Conservation (phyloP, 148 eudicot genomes). For the Arctostaphylos glauca region DNA sequence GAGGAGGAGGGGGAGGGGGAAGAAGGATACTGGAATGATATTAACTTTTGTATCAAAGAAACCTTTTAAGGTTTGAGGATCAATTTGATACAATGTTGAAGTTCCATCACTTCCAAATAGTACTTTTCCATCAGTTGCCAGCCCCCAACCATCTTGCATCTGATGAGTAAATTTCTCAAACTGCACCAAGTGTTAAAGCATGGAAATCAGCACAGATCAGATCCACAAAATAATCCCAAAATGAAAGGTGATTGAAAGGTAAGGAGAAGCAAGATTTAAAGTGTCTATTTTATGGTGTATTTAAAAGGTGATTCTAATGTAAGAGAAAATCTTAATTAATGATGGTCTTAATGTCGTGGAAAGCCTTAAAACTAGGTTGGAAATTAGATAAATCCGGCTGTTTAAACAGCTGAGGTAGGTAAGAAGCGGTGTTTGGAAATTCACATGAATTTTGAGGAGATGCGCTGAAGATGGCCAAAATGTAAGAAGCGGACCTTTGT, state of each 20-base stretch:
- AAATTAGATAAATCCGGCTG: neutral
- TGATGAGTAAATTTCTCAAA: conserved; percentile 58
- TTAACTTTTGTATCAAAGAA: neutral
- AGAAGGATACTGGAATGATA: neutral
- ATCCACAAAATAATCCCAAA: neutral
- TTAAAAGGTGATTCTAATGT: neutral
- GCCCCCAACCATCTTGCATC: conserved; percentile 97
- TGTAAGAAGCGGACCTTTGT: neutral
- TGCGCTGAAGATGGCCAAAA: neutral
- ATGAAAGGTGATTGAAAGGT: neutral
- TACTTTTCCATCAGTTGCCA: conserved; percentile 83
- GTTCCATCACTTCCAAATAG: conserved; percentile 91
- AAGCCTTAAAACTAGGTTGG: neutral
- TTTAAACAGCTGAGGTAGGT: neutral
- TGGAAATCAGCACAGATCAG: conserved; percentile 9
- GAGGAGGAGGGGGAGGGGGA: too few species aligned
- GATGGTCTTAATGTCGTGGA: neutral
- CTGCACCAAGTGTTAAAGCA: conserved; percentile 40
- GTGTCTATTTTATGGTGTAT: neutral
- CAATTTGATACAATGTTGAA: conserved; percentile 72
- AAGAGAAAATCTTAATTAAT: neutral
- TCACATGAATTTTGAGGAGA: neutral
- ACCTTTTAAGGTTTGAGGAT: conserved; percentile 83
- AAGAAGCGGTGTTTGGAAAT: neutral
- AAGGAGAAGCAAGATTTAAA: conserved; percentile 6